Base-by-base conservation (phyloP, 495 filamentous ascomycete genomes). In the Penicillium chermesinum region DNA sequence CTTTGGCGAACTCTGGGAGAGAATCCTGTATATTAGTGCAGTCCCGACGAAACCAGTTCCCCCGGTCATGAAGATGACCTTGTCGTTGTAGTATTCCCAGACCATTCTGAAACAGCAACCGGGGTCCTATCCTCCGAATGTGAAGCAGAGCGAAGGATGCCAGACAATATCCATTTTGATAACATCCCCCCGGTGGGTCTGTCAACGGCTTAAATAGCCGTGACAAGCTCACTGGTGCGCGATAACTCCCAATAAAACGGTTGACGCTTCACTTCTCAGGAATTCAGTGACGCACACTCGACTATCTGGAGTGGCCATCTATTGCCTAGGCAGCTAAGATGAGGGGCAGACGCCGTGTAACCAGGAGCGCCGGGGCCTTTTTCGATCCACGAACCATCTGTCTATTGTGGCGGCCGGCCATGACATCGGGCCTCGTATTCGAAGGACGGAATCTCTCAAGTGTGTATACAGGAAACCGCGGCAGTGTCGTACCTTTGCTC, bases 11-110 rank as follows among this genome's bases (percentile, higher is more conserved):
- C 56, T 46, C 22, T 57, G 42, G 19, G 45, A 54, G 30, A 62
- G 38, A 16, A 59, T 50, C n/a, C 59, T 48, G 5, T 49, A 59
- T n/a, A 62, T 48, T 7, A 62, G 37, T 2, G 53, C 35, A 3
- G 59, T 62, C 6, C 59, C 59, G 22, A 62, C 48, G 17, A 62
- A 52, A 1, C 59, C 59, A 2, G 59, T 59, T 1, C 59, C 59
- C 0, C 56, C 56, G 0, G 59, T 62, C 17, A 62, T 27, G 27
- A 62, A 62, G 14, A 62, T 14, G 5, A 46, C 50, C 17, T 62
- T 62, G 21, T 46, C 56, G 13, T 62, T 34, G 48, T 62, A 62
- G 18, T 59, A 62, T 0, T 62, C 46, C 59, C 59, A 62, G 36
- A 62, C 19, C 59, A 59, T 62, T 27, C n/a, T 57, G 46, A 38